phyloP scores from a whole-genome alignment of 106 monocot genomes.

The Iris macrosiphon region DNA sequence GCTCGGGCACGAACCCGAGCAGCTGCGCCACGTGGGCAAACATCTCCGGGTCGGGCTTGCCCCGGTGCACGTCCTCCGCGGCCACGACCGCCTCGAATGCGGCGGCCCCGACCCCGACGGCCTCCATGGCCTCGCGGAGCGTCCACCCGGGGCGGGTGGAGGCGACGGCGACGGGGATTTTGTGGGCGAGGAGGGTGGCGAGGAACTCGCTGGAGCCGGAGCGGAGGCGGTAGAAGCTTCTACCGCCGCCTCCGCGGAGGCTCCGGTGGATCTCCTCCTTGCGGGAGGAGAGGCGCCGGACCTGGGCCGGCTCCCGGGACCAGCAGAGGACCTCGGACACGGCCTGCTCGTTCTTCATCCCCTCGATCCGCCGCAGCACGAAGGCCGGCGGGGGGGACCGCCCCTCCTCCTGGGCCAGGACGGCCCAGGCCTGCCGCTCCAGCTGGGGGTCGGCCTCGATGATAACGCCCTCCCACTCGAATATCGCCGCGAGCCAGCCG shows the following conservation, averaged over 20 bases:
- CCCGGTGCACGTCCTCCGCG: slow-evolving; percentile 81
- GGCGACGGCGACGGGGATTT: slow-evolving; percentile 72
- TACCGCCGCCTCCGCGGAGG: slow-evolving; percentile 45
- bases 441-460: slow-evolving; percentile 67
- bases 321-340: slow-evolving; percentile 94
- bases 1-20: slow-evolving; percentile 67
- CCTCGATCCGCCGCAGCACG: slow-evolving; percentile 61
- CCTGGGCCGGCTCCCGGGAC: slow-evolving; percentile 66
- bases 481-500: slow-evolving; percentile 84
- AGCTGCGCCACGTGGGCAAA: slow-evolving; percentile 73
- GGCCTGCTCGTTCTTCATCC: slow-evolving; percentile 97
- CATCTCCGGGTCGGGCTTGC: slow-evolving; percentile 98
- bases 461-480: slow-evolving; percentile 92
- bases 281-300: slow-evolving; percentile 50
- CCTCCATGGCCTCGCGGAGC: slow-evolving; percentile 58
- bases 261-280: slow-evolving; percentile 65
- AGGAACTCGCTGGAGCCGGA: slow-evolving; percentile 77
- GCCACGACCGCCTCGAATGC: slow-evolving; percentile 52
- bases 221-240: slow-evolving; percentile 45
- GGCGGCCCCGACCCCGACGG: slow-evolving; percentile 41
- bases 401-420: slow-evolving; percentile 67
- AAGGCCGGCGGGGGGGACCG: slow-evolving; percentile 72
- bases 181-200: slow-evolving; percentile 45
- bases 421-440: slow-evolving; percentile 68
- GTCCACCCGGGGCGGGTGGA: slow-evolving; percentile 57